These are phyloP conservation scores for Plasmodium gaboni DNA, from an alignment of 169 alveolate species.

Conservation along the genomic window DNA sequence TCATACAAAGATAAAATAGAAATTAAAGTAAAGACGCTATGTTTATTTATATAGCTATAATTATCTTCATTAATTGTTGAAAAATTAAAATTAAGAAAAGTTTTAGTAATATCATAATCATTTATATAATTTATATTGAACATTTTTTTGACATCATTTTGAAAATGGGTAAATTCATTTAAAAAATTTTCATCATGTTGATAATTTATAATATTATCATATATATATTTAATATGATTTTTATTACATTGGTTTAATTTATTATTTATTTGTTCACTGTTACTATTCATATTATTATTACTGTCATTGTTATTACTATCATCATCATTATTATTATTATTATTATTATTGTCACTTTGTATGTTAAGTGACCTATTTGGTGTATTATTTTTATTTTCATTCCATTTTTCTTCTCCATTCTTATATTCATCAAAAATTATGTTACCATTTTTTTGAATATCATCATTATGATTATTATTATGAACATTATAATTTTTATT, in stretches of 20 bases:
- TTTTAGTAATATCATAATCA: conserved; percentile 15
- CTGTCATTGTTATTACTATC: neutral
- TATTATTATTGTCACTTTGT: no score
- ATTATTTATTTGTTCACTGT: conserved; percentile 17
- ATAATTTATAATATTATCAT: conserved; percentile 42
- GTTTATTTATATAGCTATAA: conserved; percentile 33
- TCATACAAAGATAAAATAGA: conserved; percentile 45
- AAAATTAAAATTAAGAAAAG: conserved; percentile 32
- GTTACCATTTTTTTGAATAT: neutral
- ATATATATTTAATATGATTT: conserved; percentile 31
- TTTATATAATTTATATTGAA: conserved; percentile 32
- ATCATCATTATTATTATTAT: no score
- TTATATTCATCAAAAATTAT: neutral
- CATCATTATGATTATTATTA: neutral
- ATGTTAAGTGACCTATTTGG: no score
- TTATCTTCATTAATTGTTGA: conserved; percentile 56
- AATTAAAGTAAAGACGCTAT: conserved; percentile 33
- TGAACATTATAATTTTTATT: neutral
- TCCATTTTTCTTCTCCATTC: neutral
- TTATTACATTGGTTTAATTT: neutral
- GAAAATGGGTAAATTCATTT: conserved; percentile 6
- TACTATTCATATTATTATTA: neutral
- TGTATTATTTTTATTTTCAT: no score
- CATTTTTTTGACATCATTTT: conserved; percentile 24
- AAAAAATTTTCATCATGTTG: conserved; percentile 41